These are phyloP conservation scores for Daldinia loculata DNA, from an alignment of 495 filamentous ascomycete genomes.

Conservation along the genomic window DNA sequence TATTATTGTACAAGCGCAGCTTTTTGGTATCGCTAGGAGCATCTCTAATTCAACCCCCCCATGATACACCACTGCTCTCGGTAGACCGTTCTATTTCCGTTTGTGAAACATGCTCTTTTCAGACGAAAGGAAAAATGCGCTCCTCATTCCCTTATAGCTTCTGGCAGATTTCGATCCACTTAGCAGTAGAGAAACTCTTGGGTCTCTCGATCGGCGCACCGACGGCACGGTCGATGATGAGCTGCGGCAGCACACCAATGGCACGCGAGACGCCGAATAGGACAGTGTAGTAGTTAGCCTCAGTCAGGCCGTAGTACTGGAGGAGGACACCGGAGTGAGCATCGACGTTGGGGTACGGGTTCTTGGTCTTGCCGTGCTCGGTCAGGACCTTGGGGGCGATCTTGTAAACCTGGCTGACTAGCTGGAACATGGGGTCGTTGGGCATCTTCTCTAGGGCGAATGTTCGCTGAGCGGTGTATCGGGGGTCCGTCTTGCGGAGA, in stretches of 20 bases:
- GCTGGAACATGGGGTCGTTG: slow-evolving; percentile 98
- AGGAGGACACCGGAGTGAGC: slow-evolving; percentile 96
- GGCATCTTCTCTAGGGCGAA: slow-evolving; percentile 91
- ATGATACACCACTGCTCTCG: slow-evolving; percentile 43
- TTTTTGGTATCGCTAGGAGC: slow-evolving; percentile 48
- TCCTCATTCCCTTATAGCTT: slow-evolving; percentile 74
- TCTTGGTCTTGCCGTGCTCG: slow-evolving; percentile 99
- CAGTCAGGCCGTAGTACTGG: slow-evolving; percentile 98
- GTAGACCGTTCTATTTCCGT: slow-evolving; percentile 46
- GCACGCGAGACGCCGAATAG: slow-evolving; percentile 98
- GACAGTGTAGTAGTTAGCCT: slow-evolving; percentile 99
- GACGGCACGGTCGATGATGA: slow-evolving; percentile 98
- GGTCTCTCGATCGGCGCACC: slow-evolving; percentile 86
- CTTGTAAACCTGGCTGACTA: slow-evolving; percentile 99
- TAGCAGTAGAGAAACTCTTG: slow-evolving; percentile 97
- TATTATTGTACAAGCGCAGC: slow-evolving; percentile 49
- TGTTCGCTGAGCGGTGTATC: slow-evolving; percentile 95
- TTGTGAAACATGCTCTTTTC: slow-evolving; percentile 49
- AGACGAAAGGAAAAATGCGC: slow-evolving; percentile 41
- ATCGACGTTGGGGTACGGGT: slow-evolving; percentile 62
- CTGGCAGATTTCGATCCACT: slow-evolving; percentile 89
- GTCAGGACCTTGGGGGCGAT: slow-evolving; percentile 97
- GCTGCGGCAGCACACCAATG: slow-evolving; percentile 96
- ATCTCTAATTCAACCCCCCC: slow-evolving; percentile 46
- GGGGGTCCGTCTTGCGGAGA: slow-evolving; percentile 98